Base-by-base conservation (phyloP, 2,329 filamentous ascomycete species). In the Cordyceps pruinosa region DNA sequence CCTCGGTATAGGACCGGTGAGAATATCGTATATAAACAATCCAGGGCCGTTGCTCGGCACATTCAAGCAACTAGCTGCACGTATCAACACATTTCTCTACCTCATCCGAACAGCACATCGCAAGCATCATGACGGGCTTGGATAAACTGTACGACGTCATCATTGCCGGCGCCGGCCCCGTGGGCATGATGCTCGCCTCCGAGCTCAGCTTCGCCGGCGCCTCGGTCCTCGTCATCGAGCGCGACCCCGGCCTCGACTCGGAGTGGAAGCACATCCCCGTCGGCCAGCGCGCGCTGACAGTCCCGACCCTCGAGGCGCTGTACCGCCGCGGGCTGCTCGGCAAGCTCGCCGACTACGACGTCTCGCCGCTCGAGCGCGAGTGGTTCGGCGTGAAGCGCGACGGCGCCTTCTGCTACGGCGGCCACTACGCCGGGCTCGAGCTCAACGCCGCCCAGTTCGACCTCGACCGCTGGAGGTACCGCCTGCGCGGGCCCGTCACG, bases 241-340 rank as follows among this genome's bases (percentile, higher is more conserved):
- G 57, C 17, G 57, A 63, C 12, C 13, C 32, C 35, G 34, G 49
- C 5, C 44, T 54, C 21, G 19, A 59, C 3, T 59, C 58, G 3
- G 46, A 55, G 4, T 70, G 65, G 63, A 73, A 74, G 53, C 55
- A 28, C 25, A 47, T 55, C 1, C 66, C 66, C 1, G 58, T 69
- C 1, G 69, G 69, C 19, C 41, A 63, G 15, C 63, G 70, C 4
- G 71, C 70, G 30, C 57, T 74, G 17, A 72, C 70, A 57, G 69
- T 66, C 1, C 58, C 62, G 3, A 69, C 71, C 1, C 46, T 70
- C 19, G 73, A 75, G 56, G 61, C 65, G 5, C 64, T 75, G 25
- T 66, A 74, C 53, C 70, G 73, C 1, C 70, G 73, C 8, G 73
- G 71, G 2, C 61, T 75, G 7, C 64, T 73, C n/a, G 59, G 62